phyloP scores from a whole-genome alignment of 163 green algal genomes.

The Scenedesmus sp. region DNA sequence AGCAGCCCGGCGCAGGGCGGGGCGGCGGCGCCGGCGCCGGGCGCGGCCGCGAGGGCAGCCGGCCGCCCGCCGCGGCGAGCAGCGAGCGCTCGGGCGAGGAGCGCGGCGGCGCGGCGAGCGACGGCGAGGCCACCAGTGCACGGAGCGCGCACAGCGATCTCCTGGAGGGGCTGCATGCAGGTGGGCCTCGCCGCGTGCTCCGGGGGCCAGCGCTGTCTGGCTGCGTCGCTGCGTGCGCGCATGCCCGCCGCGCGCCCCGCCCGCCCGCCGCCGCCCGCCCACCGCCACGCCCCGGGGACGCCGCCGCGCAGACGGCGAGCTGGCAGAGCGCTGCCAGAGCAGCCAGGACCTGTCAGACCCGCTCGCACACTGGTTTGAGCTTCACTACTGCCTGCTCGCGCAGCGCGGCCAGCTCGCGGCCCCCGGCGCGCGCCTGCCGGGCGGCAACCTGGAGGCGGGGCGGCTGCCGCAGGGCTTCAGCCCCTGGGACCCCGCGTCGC shows the following conservation, averaged over 20 bases:
- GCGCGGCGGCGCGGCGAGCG: neutral
- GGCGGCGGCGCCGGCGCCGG: constrained; percentile 28
- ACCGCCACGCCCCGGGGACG: neutral
- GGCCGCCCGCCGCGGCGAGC: neutral
- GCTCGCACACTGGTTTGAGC: constrained; percentile 52
- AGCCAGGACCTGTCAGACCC: constrained; percentile 40
- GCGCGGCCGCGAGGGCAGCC: neutral
- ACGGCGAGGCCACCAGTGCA: constrained; percentile 19
- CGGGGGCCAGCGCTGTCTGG: neutral
- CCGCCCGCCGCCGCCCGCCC: neutral
- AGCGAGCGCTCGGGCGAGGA: constrained; percentile 1
- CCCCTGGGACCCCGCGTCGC: constrained; percentile 29
- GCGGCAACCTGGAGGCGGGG: constrained; percentile 44
- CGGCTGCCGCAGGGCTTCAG: constrained; percentile 43
- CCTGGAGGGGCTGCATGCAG: neutral
- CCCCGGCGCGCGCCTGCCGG: constrained; percentile 41
- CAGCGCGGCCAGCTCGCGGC: constrained; percentile 24
- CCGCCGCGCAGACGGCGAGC: neutral
- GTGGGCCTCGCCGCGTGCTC: no score
- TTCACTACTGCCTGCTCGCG: constrained; percentile 50
- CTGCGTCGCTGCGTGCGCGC: neutral
- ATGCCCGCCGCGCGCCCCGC: neutral
- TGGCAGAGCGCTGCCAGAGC: constrained; percentile 13
- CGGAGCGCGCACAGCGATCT: constrained; percentile 21
- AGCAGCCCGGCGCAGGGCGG: neutral